phyloP scores from a whole-genome alignment of 2,329 filamentous ascomycete species.

The Zalaria obscura region DNA sequence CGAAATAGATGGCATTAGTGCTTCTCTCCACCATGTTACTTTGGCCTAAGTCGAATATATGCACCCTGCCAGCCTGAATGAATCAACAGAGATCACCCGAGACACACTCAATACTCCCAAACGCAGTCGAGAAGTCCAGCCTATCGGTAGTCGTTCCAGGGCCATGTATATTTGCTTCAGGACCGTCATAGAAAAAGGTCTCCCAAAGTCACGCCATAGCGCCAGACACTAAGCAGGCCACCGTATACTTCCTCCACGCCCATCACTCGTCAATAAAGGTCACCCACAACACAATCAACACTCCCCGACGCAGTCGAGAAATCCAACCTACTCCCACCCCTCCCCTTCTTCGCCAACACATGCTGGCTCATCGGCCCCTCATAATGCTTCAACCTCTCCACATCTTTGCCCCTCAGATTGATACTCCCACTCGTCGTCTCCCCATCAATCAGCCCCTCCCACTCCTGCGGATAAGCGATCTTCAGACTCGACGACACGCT shows the following conservation, averaged over 20 bases:
- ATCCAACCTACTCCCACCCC: slow-evolving; percentile 17
- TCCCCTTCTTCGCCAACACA: slow-evolving; percentile 25
- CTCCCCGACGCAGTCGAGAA: slow-evolving; percentile 17
- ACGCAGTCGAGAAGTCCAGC: not conserved
- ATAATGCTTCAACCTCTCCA: slow-evolving; percentile 18
- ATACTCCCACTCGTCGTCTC: slow-evolving; percentile 22
- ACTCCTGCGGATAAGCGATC: slow-evolving; percentile 26
- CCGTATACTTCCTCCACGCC: no score
- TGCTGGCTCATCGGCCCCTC: slow-evolving; percentile 13
- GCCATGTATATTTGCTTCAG: no score
- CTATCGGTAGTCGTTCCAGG: no score
- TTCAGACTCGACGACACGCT: slow-evolving; percentile 20
- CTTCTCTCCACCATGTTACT: no score
- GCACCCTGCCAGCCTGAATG: no score
- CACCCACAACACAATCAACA: slow-evolving; percentile 11
- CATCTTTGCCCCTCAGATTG: slow-evolving; percentile 22
- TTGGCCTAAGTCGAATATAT: no score
- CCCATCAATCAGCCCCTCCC: slow-evolving; percentile 25
- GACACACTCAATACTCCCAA: no score
- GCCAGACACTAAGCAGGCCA: no score
- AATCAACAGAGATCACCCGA: no score
- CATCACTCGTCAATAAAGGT: slow-evolving; percentile 2
- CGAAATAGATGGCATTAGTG: no score
- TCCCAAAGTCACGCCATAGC: no score
- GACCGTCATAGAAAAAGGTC: no score